Evolutionary conservation across 345 rosid genomes (phyloP), one percentile per base, ranked within the genome.

Genomic region (Laguncularia racemosa): DNA sequence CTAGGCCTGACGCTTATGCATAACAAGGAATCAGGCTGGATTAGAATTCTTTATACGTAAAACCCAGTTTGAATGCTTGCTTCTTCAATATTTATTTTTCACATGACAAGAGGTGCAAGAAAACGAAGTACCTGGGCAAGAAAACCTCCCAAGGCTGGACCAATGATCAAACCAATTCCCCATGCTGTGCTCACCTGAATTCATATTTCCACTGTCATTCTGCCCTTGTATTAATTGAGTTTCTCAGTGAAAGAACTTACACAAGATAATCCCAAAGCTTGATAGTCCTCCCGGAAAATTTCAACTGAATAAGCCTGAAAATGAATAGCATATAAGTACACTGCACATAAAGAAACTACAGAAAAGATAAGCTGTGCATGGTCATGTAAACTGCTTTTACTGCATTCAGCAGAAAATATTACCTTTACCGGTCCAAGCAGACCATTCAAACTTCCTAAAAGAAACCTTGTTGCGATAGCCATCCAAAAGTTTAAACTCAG

Each of bases 361-460:
- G 26, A 28, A 16, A 45, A 21, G 12, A 9, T 23, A 38, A 46
- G 7, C 15, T 12, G n/a, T n/a, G 48, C 13, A 53, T 16, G 6
- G 44, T 62, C 53, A n/a, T 23, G 44, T 46, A 44, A 46, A 46
- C 43, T 33, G 40, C 40, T 33, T 9, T 33, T 33, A 33, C 7
- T 33, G 40, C 40, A 60, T 51, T 20, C 15, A 40, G 10, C 19
- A 45, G 8, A 38, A 1, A 4, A 18, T 26, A 55, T 33, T 52
- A 92, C 99, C 99, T 79, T 89, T 53, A 87, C 78, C 20, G 97
- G 89, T 74, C 96, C 99, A 55, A 93, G 91, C 55, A 85, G 84
- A 47, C 95, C 97, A 65, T 85, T 89, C 73, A 93, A 64, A 71
- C 95, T 73, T 64, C 99, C 99, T 13, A 89, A 80, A 59, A 89